These are phyloP conservation scores for Dactylella cylindrospora DNA, from an alignment of 2,329 filamentous ascomycete species.

Conservation along the genomic window DNA sequence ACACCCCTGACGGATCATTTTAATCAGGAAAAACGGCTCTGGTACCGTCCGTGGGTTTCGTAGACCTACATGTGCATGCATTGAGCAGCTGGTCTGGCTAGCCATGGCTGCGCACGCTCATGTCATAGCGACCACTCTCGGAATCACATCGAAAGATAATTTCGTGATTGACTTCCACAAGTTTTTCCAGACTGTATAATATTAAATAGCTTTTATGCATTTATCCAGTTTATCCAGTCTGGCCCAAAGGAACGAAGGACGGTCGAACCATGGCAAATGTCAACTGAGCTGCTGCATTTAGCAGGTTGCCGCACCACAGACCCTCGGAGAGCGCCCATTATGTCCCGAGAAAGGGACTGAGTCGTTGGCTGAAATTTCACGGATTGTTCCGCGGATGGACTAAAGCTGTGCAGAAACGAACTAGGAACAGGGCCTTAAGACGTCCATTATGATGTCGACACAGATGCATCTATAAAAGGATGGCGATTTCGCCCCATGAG, in stretches of 20 bases:
- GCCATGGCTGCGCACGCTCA: not conserved
- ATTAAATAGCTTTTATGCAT: conserved; percentile 28
- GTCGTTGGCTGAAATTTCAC: not conserved
- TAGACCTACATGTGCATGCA: too few relatives aligned
- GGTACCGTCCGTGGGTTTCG: conserved; percentile 24
- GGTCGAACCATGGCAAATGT: conserved; percentile 32
- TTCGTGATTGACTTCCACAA: conserved; percentile 1
- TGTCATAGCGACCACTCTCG: conserved; percentile 1
- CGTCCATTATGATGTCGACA: too few relatives aligned
- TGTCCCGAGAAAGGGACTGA: conserved; percentile 25
- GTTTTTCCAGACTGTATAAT: conserved; percentile 26
- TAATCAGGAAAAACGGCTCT: conserved; percentile 38
- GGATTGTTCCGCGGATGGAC: not conserved
- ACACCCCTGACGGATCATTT: conserved; percentile 16
- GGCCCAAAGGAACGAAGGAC: conserved; percentile 24
- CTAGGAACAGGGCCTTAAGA: too few relatives aligned
- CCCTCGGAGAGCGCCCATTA: conserved; percentile 18
- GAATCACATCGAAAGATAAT: not conserved
- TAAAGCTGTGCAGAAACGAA: not conserved
- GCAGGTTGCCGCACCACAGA: conserved; percentile 23
- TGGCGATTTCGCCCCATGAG: conserved; percentile 4
- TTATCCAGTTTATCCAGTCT: conserved; percentile 41
- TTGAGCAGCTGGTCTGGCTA: too few relatives aligned
- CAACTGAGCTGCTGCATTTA: conserved; percentile 12
- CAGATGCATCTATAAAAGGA: conserved; percentile 23